Evolutionary conservation across 1,139 yeast species (phyloP), one percentile per base, ranked within the genome.

Genomic region (Candida sp.): DNA sequence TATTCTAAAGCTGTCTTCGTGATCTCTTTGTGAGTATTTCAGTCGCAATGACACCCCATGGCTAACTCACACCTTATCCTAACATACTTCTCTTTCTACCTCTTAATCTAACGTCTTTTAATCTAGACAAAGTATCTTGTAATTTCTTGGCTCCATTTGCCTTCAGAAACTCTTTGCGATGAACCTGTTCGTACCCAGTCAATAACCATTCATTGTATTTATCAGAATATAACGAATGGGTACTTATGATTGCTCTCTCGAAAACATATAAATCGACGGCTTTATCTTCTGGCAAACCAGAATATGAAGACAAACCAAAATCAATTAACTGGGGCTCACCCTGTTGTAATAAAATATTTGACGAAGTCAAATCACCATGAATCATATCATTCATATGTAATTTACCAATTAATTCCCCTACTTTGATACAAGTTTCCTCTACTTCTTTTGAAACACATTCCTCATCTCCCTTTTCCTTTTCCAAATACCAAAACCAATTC

Each of bases 1-100:
- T n/a, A n/a, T n/a, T n/a, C n/a, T n/a, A n/a, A n/a, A n/a, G n/a
- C n/a, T n/a, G n/a, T n/a, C n/a, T n/a, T n/a, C n/a, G n/a, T n/a
- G n/a, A n/a, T n/a, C n/a, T n/a, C n/a, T n/a, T n/a, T n/a, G n/a
- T n/a, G n/a, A n/a, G n/a, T n/a, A n/a, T n/a, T n/a, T n/a, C n/a
- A n/a, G n/a, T n/a, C n/a, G n/a, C n/a, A n/a, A n/a, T n/a, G n/a
- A n/a, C n/a, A n/a, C n/a, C n/a, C n/a, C n/a, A n/a, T n/a, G n/a
- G n/a, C n/a, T n/a, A n/a, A n/a, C n/a, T n/a, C n/a, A n/a, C n/a
- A n/a, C n/a, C 7, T 39, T 43, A 87, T 9, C 98, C 98, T 41
- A 91, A 70, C 97, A 91, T 88, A 50, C 96, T 86, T 63, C 99
- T 77, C 75, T 93, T 93, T 53, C 99, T 76, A 1, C 99, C 99